These are phyloP conservation scores for Hyaloscypha bicolor DNA, from an alignment of 495 filamentous ascomycete species.

Conservation along the genomic window DNA sequence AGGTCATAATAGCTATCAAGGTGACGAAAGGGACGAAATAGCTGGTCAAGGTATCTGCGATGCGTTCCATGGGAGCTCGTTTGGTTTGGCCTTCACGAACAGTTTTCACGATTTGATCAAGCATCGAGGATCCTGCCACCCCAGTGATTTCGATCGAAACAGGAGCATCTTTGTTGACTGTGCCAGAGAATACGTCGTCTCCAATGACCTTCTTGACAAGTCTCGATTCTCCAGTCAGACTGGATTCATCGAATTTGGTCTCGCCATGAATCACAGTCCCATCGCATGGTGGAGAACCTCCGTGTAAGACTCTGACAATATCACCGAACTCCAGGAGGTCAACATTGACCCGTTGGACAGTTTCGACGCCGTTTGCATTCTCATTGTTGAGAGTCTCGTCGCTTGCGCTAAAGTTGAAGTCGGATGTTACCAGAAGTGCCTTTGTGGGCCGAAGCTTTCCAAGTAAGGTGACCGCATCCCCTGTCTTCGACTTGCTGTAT, in stretches of 20 bases:
- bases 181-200: conserved; percentile 81
- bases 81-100: conserved; percentile 90
- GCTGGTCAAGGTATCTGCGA: conserved; percentile 81
- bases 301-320: conserved; percentile 72
- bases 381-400: neutral
- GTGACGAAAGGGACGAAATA: conserved; percentile 91
- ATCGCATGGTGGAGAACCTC: conserved; percentile 84
- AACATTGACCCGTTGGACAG: conserved; percentile 46
- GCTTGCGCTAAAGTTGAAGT: conserved; percentile 17
- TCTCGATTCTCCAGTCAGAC: conserved; percentile 85
- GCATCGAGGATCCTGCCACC: conserved; percentile 77
- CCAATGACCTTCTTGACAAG: conserved; percentile 70
- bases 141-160: conserved; percentile 71
- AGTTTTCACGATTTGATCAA: conserved; percentile 87
- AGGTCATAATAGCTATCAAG: conserved; percentile 78
- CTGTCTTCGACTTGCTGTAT: conserved; percentile 90
- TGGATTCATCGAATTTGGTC: conserved; percentile 84
- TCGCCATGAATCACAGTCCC: conserved; percentile 66
- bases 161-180: conserved; percentile 78
- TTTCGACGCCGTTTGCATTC: conserved; percentile 2
- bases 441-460: conserved; percentile 79
- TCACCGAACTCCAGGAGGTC: conserved; percentile 86
- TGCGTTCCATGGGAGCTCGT: conserved; percentile 81
- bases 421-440: conserved; percentile 64
- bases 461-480: conserved; percentile 82